Conservation (phyloP, 257 asterid species). For the Leonotis leonurus region DNA sequence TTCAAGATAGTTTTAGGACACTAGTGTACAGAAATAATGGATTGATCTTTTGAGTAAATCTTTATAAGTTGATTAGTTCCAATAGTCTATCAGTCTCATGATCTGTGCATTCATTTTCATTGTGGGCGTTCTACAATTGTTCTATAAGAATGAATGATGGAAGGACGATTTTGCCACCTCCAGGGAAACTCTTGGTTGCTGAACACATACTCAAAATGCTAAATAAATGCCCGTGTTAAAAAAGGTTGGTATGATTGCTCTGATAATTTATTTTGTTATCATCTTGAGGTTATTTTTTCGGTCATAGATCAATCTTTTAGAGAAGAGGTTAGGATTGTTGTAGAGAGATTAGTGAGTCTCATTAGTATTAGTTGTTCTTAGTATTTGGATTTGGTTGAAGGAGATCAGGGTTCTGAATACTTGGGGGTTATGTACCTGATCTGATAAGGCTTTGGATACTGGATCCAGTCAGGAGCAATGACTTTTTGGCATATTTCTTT, state of each 20-base stretch:
- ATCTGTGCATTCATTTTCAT: too few species aligned
- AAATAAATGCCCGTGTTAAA: conserved; percentile 13
- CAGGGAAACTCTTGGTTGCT: conserved; percentile 1
- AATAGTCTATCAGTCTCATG: too few species aligned
- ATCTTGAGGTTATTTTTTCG: conserved; percentile 12
- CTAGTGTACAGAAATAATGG: too few species aligned
- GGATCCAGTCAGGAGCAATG: conserved; percentile 6
- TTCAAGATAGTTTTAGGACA: too few species aligned
- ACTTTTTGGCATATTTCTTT: conserved; percentile 25
- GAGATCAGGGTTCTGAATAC: not conserved
- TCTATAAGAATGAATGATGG: too few species aligned
- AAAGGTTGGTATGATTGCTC: conserved; percentile 26
- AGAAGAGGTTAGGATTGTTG: conserved; percentile 18
- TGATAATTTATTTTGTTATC: conserved; percentile 20
- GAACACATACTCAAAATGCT: conserved; percentile 10
- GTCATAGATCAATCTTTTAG: conserved; percentile 11
- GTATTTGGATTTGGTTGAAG: conserved; percentile 11
- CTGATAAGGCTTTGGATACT: conserved; percentile 25
- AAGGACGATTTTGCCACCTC: conserved; percentile 17
- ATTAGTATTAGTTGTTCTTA: conserved; percentile 25
- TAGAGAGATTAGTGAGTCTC: conserved; percentile 14
- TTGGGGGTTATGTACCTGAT: conserved; percentile 16
- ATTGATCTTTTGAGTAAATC: too few species aligned
- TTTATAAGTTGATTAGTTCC: too few species aligned
- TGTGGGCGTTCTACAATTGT: too few species aligned